Evolutionary conservation across 2,329 filamentous ascomycete species (phyloP).

Genomic region (Cercospora sp.): DNA sequence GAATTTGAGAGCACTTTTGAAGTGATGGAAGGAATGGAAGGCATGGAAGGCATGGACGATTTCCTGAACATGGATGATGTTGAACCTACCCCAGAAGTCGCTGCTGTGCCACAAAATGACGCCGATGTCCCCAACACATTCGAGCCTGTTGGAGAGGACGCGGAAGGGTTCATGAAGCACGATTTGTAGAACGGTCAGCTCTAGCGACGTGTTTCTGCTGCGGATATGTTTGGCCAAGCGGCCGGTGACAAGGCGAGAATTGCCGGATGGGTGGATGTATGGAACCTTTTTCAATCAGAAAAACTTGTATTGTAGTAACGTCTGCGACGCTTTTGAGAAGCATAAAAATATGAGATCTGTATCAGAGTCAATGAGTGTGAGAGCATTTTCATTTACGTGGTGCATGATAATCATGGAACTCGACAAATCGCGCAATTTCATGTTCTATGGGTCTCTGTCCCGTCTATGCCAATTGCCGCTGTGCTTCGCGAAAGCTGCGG

Average conservation of each 20-base stretch:
- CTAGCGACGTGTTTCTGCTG: neutral
- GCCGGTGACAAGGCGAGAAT: neutral
- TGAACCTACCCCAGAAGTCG: slow-evolving; percentile 9
- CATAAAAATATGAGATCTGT: neutral
- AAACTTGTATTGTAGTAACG: slow-evolving; percentile 11
- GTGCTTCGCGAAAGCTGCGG: neutral
- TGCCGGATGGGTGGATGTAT: neutral
- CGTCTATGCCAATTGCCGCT: neutral
- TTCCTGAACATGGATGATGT: slow-evolving; percentile 15
- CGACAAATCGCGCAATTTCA: neutral
- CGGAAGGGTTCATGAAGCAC: slow-evolving; percentile 36
- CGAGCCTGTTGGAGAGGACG: slow-evolving; percentile 29
- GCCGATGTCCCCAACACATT: slow-evolving; percentile 3
- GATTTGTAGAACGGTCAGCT: slow-evolving; percentile 26
- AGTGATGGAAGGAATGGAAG: slow-evolving; percentile 15
- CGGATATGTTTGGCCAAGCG: neutral
- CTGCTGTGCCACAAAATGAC: slow-evolving; percentile 8
- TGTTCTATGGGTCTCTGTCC: neutral
- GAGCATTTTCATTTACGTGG: neutral
- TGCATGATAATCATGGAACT: neutral
- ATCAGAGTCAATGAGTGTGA: neutral
- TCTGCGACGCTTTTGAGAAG: neutral
- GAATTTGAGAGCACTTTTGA: slow-evolving; percentile 12
- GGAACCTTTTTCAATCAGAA: neutral
- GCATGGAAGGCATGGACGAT: slow-evolving; percentile 15